Percentiles rank a stretch among this genome's conserved stretches.
Conservation (phyloP, 768 basidiomycete species). For the Pleurotus ostreatus region DNA sequence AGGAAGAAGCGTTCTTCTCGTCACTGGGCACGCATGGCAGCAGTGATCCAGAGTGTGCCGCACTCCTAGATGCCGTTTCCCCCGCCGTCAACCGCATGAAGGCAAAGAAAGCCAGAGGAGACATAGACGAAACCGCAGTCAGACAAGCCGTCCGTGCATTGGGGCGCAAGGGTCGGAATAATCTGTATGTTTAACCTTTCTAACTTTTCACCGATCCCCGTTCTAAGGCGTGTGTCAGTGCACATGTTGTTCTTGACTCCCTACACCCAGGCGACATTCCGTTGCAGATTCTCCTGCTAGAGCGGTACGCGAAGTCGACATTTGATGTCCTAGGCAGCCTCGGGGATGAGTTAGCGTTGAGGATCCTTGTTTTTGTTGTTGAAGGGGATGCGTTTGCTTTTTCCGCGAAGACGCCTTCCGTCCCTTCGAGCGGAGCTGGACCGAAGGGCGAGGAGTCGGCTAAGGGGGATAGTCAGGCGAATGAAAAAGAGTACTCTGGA, state of each 20-base stretch:
- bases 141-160: conserved; percentile 59
- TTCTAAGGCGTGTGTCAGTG: conserved; percentile 33
- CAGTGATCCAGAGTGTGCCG: not conserved
- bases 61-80: not conserved
- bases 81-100: conserved; percentile 28
- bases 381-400: not conserved
- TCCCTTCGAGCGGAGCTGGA: too few species aligned
- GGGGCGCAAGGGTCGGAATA: conserved; percentile 65
- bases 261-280: conserved; percentile 71
- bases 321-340: conserved; percentile 79
- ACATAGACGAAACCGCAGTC: conserved; percentile 69
- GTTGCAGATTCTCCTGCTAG: conserved; percentile 76
- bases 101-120: conserved; percentile 50
- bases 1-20: conserved; percentile 14
- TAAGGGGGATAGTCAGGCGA: conserved; percentile 16
- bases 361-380: conserved; percentile 47
- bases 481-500: not conserved
- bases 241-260: conserved; percentile 36
- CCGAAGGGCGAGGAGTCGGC: too few species aligned
- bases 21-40: not conserved
- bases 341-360: conserved; percentile 59
- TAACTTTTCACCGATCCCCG: not conserved
- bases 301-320: conserved; percentile 79
- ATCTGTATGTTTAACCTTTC: conserved; percentile 49
- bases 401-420: too few species aligned